Conservation (phyloP, 495 filamentous ascomycete genomes). For the Pseudomonodictys pantanalensis region DNA sequence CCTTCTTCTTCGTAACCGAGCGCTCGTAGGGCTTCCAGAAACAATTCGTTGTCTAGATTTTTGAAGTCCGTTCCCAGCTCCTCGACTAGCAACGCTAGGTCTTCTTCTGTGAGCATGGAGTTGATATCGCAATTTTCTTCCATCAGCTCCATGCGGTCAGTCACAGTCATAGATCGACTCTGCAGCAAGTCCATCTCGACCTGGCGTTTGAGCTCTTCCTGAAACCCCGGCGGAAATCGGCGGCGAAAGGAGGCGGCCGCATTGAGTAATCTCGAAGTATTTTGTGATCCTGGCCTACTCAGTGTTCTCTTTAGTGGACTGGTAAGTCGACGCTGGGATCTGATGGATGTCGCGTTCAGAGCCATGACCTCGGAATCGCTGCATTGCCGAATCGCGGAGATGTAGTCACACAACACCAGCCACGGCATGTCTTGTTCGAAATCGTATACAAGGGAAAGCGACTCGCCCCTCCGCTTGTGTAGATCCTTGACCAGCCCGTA, state of each 20-base stretch:
- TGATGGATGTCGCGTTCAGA: conserved; percentile 48
- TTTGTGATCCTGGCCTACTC: background rate
- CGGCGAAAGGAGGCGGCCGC: conserved; percentile 24
- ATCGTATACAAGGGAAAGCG: conserved; percentile 73
- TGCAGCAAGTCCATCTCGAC: conserved; percentile 61
- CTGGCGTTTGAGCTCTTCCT: conserved; percentile 9
- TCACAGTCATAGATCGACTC: conserved; percentile 61
- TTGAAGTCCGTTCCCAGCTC: conserved; percentile 54
- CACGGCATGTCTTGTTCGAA: conserved; percentile 68
- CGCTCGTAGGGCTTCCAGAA: conserved; percentile 48
- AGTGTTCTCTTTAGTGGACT: conserved; percentile 14
- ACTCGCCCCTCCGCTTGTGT: conserved; percentile 77
- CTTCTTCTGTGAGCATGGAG: conserved; percentile 70
- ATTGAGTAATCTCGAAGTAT: conserved; percentile 22
- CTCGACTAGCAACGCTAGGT: conserved; percentile 48
- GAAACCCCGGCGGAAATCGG: conserved; percentile 17
- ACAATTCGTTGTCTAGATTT: conserved; percentile 52
- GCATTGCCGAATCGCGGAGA: conserved; percentile 74
- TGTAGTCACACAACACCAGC: conserved; percentile 74
- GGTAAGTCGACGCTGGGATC: background rate
- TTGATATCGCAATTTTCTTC: conserved; percentile 69
- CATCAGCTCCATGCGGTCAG: conserved; percentile 66
- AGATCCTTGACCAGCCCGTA: conserved; percentile 81
- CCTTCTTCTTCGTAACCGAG: conserved; percentile 32
- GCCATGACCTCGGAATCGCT: conserved; percentile 69